Evolutionary conservation across 495 filamentous ascomycete genomes (phyloP), one percentile per base, ranked within the genome.

Genomic region (Hypoxylon perforatum): DNA sequence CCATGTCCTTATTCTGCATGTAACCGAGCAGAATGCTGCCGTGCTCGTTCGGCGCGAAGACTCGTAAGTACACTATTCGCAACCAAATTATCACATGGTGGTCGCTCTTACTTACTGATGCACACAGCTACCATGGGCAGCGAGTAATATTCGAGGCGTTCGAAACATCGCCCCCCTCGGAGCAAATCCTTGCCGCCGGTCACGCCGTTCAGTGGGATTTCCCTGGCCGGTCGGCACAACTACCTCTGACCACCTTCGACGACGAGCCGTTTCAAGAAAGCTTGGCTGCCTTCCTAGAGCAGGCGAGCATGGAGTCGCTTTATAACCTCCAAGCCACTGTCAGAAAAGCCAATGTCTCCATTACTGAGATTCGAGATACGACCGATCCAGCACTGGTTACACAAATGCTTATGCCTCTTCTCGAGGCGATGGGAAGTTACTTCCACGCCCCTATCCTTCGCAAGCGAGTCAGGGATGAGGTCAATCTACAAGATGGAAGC

Each of bases 381-480:
- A 66, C 74, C 0, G 71, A 82, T 50, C 87, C 86, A 1, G 73
- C 80, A 0, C 57, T 88, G 11, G 79, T 90, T 14, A 82, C 79
- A 0, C 77, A 85, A 9, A 75, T 88, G 70, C 71, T 89, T 14
- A 84, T 88, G 74, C 76, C 85, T 1, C 52, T 89, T 0, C 75
- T 90, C 1, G 84, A 87, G 57, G 82, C 76, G 0, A 79, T 80
- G 39, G 87, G 87, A 0, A 56, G 57, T n/a, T 61, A 62, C 2
- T 48, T 74, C 2, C 48, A 66, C 42, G 56, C 76, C 0, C 74
- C 75, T 0, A 14, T 76, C 0, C 71, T 86, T 3, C 77, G 78
- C 9, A 90, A 90, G 72, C 77, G 80, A n/a, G 76, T 89, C 5
- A 80, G 82, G 1, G 88, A 90, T 54, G 86, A 88, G 19, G 83